A percentile compares a stretch with the other conserved stretches of the same genome.
phyloP scores from a whole-genome alignment of 164 flowering plant species.

The Chimonanthus salicifolius region DNA sequence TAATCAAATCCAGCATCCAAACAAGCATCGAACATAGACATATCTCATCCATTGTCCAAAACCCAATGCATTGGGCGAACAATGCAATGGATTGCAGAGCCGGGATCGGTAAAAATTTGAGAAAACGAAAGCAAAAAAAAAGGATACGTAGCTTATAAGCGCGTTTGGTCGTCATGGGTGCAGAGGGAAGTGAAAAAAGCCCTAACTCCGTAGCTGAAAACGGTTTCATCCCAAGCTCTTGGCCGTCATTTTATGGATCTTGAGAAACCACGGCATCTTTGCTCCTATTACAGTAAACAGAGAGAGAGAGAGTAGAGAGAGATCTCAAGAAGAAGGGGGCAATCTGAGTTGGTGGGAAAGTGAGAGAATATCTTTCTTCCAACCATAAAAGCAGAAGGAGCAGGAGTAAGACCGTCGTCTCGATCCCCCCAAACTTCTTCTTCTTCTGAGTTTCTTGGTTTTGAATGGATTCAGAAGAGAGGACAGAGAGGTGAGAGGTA shows the following conservation, averaged over 20 bases:
- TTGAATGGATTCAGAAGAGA: neutral
- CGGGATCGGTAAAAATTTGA: neutral
- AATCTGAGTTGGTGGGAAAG: neutral
- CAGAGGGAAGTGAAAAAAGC: neutral
- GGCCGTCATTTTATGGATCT: slow-evolving; percentile 12
- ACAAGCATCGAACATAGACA: neutral
- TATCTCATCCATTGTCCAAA: neutral
- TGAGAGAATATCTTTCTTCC: neutral
- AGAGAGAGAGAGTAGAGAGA: neutral
- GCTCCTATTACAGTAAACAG: neutral
- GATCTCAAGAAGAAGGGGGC: neutral
- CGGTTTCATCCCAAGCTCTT: slow-evolving; percentile 2
- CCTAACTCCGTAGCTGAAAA: slow-evolving; percentile 1
- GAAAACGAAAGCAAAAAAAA: neutral
- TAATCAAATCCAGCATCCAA: neutral
- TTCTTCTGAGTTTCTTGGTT: neutral
- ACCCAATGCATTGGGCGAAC: neutral
- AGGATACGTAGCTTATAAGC: slow-evolving; percentile 94
- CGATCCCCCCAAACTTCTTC: neutral
- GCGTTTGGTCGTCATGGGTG: slow-evolving; percentile 62
- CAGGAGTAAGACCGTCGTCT: neutral
- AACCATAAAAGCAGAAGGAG: neutral
- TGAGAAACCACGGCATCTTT: slow-evolving; percentile 5
- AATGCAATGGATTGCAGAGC: neutral
- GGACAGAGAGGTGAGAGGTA: neutral